Evolutionary conservation across 2,329 filamentous ascomycete species (phyloP).

Genomic region (Diplocarpon rosae): DNA sequence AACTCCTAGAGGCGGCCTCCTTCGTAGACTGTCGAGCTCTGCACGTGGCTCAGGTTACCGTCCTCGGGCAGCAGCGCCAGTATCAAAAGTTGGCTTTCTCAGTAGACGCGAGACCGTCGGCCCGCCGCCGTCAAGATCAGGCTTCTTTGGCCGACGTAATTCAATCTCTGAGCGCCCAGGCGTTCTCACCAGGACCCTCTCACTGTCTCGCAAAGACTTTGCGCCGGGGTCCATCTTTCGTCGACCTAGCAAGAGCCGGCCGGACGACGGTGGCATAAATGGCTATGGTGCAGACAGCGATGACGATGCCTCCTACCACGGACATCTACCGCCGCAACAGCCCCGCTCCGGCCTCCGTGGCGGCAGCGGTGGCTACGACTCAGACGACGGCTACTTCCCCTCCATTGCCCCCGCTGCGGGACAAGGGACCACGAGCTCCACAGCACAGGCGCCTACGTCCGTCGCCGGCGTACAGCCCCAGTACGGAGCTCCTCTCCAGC

Average conservation of each 20-base stretch:
- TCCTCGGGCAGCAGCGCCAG: constrained; percentile 22
- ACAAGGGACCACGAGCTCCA: constrained; percentile 11
- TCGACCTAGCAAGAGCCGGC: constrained; percentile 34
- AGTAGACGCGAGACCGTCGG: constrained; percentile 3
- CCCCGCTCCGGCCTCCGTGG: constrained; percentile 24
- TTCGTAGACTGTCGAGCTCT: constrained; percentile 26
- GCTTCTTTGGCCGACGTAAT: constrained; percentile 34
- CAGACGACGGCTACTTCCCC: constrained; percentile 46
- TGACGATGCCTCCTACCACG: constrained; percentile 10
- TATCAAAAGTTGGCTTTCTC: constrained; percentile 16
- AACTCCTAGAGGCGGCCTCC: constrained; percentile 19
- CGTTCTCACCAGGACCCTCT: constrained; percentile 46
- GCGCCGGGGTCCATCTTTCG: constrained; percentile 34
- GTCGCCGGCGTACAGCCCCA: constrained; percentile 15
- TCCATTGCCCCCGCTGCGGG: constrained; percentile 8
- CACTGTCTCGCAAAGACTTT: constrained; percentile 44
- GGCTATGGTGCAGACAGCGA: constrained; percentile 37
- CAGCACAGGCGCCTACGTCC: constrained; percentile 17
- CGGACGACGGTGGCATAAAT: constrained; percentile 41
- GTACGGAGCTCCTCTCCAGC: constrained; percentile 5
- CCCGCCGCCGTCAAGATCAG: constrained; percentile 13
- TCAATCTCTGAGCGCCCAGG: constrained; percentile 29
- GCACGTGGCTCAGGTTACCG: constrained; percentile 24
- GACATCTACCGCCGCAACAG: constrained; percentile 1
- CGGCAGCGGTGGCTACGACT: constrained; percentile 29